Percentiles rank a stretch among this genome's conserved stretches.
Evolutionary conservation across 352 stramenopile species (phyloP).

Genomic region (Globisporangium cylindrosporum): DNA sequence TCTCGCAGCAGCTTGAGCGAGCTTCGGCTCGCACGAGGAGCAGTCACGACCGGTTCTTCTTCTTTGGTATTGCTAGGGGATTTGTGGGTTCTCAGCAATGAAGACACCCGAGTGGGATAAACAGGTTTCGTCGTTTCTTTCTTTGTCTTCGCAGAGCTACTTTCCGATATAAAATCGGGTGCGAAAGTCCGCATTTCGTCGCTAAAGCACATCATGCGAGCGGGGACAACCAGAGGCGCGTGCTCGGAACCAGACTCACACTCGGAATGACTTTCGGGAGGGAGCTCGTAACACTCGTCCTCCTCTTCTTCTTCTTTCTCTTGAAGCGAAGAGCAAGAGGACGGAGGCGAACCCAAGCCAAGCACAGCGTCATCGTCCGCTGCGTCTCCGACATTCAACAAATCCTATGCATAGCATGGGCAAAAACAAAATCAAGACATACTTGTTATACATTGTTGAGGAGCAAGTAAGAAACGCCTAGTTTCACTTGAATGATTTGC

Average conservation of each 20-base stretch:
- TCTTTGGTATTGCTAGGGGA: background rate
- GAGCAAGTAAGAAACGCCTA: background rate
- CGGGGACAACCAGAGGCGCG: background rate
- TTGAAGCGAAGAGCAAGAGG: background rate
- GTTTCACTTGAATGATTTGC: background rate
- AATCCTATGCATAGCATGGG: background rate
- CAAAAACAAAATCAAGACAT: background rate
- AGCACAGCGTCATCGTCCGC: background rate
- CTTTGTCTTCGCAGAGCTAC: background rate
- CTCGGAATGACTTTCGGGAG: background rate
- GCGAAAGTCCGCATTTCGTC: slow-evolving; percentile 18
- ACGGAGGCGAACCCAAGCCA: background rate
- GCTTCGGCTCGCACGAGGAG: slow-evolving; percentile 18
- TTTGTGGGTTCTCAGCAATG: background rate
- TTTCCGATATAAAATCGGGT: background rate
- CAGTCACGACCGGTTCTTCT: background rate
- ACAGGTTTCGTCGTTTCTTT: background rate
- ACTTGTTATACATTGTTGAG: background rate
- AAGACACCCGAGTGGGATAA: background rate
- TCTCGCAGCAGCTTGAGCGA: slow-evolving; percentile 42
- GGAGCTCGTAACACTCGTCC: background rate
- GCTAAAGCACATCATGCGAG: slow-evolving; percentile 18
- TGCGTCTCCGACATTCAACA: slow-evolving; percentile 8
- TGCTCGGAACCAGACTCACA: background rate
- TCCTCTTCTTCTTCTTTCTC: background rate